Base-by-base conservation (phyloP, 495 filamentous ascomycete genomes). In the Podospora fimiseda region DNA sequence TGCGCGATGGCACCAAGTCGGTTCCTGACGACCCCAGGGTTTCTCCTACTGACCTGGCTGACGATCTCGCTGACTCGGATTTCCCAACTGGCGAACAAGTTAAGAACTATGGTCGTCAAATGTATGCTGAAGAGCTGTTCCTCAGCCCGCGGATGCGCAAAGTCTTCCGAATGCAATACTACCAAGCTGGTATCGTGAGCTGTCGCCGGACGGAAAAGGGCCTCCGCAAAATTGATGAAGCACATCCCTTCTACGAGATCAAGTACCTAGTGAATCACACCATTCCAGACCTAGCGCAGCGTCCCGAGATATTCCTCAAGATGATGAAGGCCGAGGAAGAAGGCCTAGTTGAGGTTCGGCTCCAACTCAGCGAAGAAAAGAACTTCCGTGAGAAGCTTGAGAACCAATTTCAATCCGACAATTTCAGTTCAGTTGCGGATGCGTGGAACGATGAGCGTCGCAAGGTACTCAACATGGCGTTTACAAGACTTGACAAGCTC, bases 311-410 rank as follows among this genome's bases (percentile, higher is more conserved):
- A 43, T 97, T 88, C 61, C 71, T 98, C 14, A 86, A 88, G 65
- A 98, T 98, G 93, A 82, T 97, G 62, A 93, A 89, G 64, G 93
- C 93, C 3, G 93, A 98, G 69, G 84, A 89, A 59, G 93, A 97
- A 62, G 90, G 90, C 2, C 70, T 97, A 2, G 78, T 97, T 18
- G 89, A 96, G 43, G 85, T 98, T 18, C 80, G 79, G 49, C 77
- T 96, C 21, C 77, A 80, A 14, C 75, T 96, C 48, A 82, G 89
- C 57, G 81, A 87, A 50, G 82, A 87, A 55, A 77, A 83, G 7
- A 74, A 83, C 27, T 89, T 95, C 73, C 82, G 80, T 43, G 75
- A 80, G 37, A 78, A 83, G 41, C 78, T 97, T 1, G 86, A 89
- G 63, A 72, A 74, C n/a, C 84, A 90, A 48, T 90, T 98, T 52